Evolutionary conservation across 2,329 filamentous ascomycete species (phyloP), one percentile per base, ranked within the genome.

Genomic region (Cercospora zeina): DNA sequence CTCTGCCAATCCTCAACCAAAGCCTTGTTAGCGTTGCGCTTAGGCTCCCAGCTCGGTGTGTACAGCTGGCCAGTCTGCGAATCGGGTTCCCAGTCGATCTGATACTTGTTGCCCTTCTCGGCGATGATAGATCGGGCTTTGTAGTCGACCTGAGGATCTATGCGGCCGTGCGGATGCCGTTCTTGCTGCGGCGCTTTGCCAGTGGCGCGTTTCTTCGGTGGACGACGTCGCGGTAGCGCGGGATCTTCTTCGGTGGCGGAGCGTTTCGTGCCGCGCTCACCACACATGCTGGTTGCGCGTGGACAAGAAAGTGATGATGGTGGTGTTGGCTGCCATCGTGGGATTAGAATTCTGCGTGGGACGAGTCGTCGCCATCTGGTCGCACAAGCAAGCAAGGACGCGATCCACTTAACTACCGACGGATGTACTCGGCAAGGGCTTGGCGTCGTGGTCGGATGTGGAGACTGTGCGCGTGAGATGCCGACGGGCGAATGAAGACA

Each of bases 11-110:
- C 72, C 7, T 66, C 65, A 2, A 79, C 65, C 5, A 77, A 70
- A n/a, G 62, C 51, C n/a, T 70, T 62, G 57, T 73, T 79, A 2
- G 73, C 73, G 69, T 73, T 69, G 6, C 42, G 55, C 42, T 77
- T 77, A 0, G 73, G 76, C 55, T 79, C 84, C 85, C 85, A 87
- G 53, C 75, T 81, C 9, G 80, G 80, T 2, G 73, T 60, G 69
- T 80, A 87, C 1, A 65, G 62, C 63, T 80, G 70, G 16, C 81
- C 82, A 39, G 82, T 83, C 1, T 67, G 63, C n/a, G 77, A 73
- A 68, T 86, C 74, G 62, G 82, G 79, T 53, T 77, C 79, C 85
- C 85, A 87, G 68, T 85, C 80, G 58, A 87, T 79, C 2, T 77
- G 70, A 66, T 86, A 88, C n/a, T 77, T 64, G 10, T 70, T 70